A percentile compares a stretch with the other conserved stretches of the same genome.
phyloP scores from a whole-genome alignment of 257 asterid genomes.

The Solanum pinnatisectum region DNA sequence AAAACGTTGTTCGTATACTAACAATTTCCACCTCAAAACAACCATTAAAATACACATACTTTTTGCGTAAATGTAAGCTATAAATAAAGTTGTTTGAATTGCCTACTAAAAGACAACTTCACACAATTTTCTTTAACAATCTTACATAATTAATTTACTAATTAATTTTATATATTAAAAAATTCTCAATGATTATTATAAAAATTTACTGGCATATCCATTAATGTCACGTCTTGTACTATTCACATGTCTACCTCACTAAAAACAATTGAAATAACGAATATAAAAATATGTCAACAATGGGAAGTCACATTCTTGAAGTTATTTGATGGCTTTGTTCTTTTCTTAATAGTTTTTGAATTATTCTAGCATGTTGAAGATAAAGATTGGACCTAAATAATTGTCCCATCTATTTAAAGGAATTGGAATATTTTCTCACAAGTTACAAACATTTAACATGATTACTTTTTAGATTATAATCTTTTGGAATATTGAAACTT shows the following conservation, averaged over 20 bases:
- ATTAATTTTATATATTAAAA: neutral
- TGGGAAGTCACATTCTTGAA: neutral
- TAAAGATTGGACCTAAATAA: neutral
- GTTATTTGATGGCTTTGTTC: neutral
- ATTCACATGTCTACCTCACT: neutral
- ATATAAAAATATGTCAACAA: neutral
- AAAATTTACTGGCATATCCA: neutral
- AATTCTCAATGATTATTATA: neutral
- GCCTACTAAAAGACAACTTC: neutral
- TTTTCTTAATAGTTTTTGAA: neutral
- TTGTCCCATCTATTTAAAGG: neutral
- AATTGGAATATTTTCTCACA: neutral
- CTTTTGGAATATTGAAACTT: neutral
- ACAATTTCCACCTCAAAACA: neutral
- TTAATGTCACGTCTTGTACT: neutral
- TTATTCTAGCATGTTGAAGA: neutral
- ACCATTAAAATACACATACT: neutral
- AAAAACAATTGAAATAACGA: neutral
- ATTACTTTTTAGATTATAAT: neutral
- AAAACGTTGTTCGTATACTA: neutral
- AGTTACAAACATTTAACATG: neutral
- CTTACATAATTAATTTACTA: neutral
- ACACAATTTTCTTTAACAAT: neutral
- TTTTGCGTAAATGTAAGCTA: neutral
- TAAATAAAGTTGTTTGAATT: neutral